These are phyloP conservation scores for Penicillium paneum DNA, from an alignment of 2,329 filamentous ascomycete genomes.

Conservation along the genomic window DNA sequence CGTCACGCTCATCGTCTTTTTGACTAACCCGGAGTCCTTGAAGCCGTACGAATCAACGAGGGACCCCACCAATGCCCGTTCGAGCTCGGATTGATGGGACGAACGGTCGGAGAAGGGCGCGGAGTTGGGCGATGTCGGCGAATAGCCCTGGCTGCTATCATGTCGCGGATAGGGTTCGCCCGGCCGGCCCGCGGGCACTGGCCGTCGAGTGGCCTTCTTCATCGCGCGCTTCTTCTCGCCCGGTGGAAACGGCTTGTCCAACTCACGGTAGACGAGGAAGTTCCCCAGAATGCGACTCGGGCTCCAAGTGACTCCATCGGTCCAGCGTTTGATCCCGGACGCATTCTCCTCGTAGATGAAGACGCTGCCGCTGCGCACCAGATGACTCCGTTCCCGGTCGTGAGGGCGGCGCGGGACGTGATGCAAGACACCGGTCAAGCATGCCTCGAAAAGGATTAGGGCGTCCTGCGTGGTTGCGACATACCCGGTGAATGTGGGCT, in stretches of 20 bases:
- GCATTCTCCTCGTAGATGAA: slow-evolving; percentile 91
- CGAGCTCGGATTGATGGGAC: slow-evolving; percentile 42
- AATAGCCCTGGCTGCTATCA: slow-evolving; percentile 38
- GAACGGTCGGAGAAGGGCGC: slow-evolving; percentile 37
- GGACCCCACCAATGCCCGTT: slow-evolving; percentile 70
- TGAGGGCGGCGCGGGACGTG: slow-evolving; percentile 82
- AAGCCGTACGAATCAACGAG: slow-evolving; percentile 88
- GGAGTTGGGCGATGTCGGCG: slow-evolving; percentile 35
- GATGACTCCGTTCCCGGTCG: slow-evolving; percentile 71
- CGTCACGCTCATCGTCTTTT: slow-evolving; percentile 86
- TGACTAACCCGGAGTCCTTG: slow-evolving; percentile 76
- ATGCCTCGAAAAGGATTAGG: slow-evolving; percentile 75
- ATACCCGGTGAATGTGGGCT: slow-evolving; percentile 66
- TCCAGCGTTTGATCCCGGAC: slow-evolving; percentile 92
- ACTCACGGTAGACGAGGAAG: slow-evolving; percentile 80
- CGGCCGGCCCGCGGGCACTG: slow-evolving; percentile 43
- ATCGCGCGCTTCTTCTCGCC: slow-evolving; percentile 82
- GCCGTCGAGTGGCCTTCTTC: slow-evolving; percentile 60
- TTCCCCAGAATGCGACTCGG: slow-evolving; percentile 82
- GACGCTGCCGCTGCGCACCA: slow-evolving; percentile 80
- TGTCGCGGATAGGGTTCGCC: slow-evolving; percentile 53
- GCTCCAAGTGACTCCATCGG: slow-evolving; percentile 86
- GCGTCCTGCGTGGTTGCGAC: slow-evolving; percentile 71
- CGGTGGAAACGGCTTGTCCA: slow-evolving; percentile 72
- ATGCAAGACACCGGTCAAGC: slow-evolving; percentile 64